Percentiles rank a stretch among this genome's conserved stretches.
phyloP scores from a whole-genome alignment of 169 alveolate species.

The Besnoitia besnoiti region DNA sequence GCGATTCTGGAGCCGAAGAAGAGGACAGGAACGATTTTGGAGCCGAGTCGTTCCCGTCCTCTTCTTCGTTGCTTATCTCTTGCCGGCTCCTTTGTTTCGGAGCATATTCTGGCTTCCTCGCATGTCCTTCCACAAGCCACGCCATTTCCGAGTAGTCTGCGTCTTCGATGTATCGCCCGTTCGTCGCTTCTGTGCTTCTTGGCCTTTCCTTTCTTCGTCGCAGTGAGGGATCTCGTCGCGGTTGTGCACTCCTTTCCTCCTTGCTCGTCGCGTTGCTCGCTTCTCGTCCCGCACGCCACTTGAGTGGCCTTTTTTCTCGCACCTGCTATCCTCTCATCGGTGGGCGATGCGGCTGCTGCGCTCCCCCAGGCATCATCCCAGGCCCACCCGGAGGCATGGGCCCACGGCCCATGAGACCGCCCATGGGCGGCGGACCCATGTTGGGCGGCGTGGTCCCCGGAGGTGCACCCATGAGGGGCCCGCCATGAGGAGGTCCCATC shows the following conservation, averaged over 20 bases:
- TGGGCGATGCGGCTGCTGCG: not conserved
- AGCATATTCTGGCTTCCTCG: too few relatives aligned
- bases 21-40: too few relatives aligned
- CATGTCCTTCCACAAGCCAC: too few relatives aligned
- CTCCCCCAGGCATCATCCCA: not conserved
- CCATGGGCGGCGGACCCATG: not conserved
- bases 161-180: too few relatives aligned
- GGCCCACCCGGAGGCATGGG: not conserved
- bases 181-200: not conserved
- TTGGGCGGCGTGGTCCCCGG: not conserved
- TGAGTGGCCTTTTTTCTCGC: not conserved
- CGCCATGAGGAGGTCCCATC: conserved; percentile 6
- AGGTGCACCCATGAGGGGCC: not conserved
- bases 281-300: not conserved
- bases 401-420: not conserved
- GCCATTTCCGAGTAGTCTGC: too few relatives aligned
- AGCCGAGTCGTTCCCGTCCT: too few relatives aligned
- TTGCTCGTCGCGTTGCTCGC: not conserved
- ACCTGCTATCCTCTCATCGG: not conserved
- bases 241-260: not conserved
- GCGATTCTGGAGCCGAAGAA: too few relatives aligned
- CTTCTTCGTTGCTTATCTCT: too few relatives aligned
- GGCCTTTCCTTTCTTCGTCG: not conserved
- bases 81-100: too few relatives aligned
- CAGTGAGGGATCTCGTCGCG: not conserved